Conservation (phyloP, 2,329 filamentous ascomycete genomes). For the Pseudopithomyces maydicus region DNA sequence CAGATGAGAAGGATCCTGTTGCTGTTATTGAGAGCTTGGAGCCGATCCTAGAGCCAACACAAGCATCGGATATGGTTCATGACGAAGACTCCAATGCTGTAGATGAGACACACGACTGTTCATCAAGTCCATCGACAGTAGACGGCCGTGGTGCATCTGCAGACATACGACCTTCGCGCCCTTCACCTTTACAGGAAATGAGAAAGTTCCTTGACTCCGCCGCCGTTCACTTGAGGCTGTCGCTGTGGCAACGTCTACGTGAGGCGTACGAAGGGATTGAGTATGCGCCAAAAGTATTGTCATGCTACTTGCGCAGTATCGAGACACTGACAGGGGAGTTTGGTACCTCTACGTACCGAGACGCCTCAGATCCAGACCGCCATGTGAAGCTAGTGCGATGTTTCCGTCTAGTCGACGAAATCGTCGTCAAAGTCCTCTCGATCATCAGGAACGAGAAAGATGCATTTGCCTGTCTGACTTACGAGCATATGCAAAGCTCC, state of each 20-base stretch:
- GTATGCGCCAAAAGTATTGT: conserved; percentile 86
- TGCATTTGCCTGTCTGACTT: conserved; percentile 84
- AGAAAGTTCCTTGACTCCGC: conserved; percentile 83
- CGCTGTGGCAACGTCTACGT: conserved; percentile 88
- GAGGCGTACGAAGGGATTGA: conserved; percentile 86
- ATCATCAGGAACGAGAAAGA: conserved; percentile 67
- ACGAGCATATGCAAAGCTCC: conserved; percentile 74
- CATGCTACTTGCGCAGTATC: conserved; percentile 83
- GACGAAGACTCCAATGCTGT: conserved; percentile 12
- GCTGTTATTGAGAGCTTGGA: conserved; percentile 90
- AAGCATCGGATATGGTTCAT: neutral
- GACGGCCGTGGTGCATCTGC: conserved; percentile 11
- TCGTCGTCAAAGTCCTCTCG: conserved; percentile 73
- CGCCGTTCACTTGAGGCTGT: conserved; percentile 80
- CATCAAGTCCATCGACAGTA: conserved; percentile 17
- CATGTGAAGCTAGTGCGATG: conserved; percentile 73
- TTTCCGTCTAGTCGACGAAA: conserved; percentile 78
- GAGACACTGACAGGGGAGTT: conserved; percentile 79
- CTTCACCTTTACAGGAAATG: conserved; percentile 68
- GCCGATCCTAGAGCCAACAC: conserved; percentile 77
- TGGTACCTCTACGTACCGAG: conserved; percentile 61
- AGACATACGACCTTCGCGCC: conserved; percentile 12
- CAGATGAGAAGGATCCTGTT: conserved; percentile 79
- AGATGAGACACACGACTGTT: conserved; percentile 13
- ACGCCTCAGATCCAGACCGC: conserved; percentile 66